These are phyloP conservation scores for Aspergillus bombycis DNA, from an alignment of 2,329 filamentous ascomycete species.

Conservation along the genomic window DNA sequence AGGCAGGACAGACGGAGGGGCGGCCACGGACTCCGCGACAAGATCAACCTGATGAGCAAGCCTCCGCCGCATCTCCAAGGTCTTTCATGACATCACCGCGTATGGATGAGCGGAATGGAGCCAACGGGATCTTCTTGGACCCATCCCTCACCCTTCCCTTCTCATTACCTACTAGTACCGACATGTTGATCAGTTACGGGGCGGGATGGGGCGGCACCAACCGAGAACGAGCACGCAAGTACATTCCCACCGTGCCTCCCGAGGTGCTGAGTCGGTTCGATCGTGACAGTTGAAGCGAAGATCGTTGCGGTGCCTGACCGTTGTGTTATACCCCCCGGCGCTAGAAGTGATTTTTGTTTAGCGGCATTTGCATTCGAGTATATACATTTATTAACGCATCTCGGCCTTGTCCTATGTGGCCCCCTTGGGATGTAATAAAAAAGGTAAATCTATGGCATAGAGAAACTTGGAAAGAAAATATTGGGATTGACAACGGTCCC, in stretches of 20 bases:
- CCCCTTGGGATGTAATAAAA: neutral
- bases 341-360: constrained; percentile 5
- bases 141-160: constrained; percentile 93
- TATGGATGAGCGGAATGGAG: constrained; percentile 32
- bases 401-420: neutral
- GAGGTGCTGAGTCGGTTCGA: constrained; percentile 92
- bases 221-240: constrained; percentile 87
- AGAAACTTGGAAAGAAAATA: neutral
- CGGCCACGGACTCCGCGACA: constrained; percentile 35
- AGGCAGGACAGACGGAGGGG: constrained; percentile 19
- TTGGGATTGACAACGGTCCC: neutral
- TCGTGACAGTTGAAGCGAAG: constrained; percentile 37
- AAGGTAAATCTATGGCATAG: neutral
- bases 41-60: constrained; percentile 19
- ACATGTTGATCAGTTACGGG: constrained; percentile 95
- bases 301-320: constrained; percentile 3
- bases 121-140: constrained; percentile 69
- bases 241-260: constrained; percentile 90
- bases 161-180: constrained; percentile 89
- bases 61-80: constrained; percentile 25
- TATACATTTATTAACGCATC: constrained; percentile 14
- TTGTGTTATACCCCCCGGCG: constrained; percentile 13
- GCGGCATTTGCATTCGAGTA: constrained; percentile 13
- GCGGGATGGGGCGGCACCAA: constrained; percentile 93
- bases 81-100: constrained; percentile 29